phyloP scores from a whole-genome alignment of 371 early-diverging fungal species.

The Syncephalastrum sp. region DNA sequence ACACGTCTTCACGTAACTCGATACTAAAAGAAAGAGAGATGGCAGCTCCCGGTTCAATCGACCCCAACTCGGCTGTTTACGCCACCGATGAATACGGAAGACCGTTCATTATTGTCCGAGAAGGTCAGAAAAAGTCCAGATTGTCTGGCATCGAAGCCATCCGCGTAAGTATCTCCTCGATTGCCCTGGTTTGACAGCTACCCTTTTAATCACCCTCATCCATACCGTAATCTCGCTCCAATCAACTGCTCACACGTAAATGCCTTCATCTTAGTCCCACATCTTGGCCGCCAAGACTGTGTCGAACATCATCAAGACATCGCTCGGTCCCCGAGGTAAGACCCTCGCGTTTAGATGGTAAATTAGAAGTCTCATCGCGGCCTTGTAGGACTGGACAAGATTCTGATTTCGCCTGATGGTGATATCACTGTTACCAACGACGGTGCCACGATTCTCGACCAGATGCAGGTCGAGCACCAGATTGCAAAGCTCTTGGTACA shows the following conservation, averaged over 20 bases:
- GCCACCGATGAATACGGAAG: constrained; percentile 93
- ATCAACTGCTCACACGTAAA: not conserved
- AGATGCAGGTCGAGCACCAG: constrained; percentile 99
- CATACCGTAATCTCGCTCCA: too few species aligned
- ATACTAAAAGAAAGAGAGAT: not conserved
- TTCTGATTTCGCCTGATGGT: constrained; percentile 98
- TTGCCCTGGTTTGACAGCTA: not conserved
- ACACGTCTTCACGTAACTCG: too few species aligned
- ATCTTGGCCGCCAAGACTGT: constrained; percentile 97
- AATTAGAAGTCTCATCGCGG: not conserved
- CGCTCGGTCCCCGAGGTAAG: constrained; percentile 98
- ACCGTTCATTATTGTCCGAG: constrained; percentile 94
- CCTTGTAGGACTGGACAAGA: constrained; percentile 96
- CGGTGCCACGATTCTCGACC: constrained; percentile 99
- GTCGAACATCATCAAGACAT: constrained; percentile 95
- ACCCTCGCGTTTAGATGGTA: constrained; percentile 1
- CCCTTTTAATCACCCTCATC: too few species aligned
- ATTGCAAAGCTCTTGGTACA: constrained; percentile 98
- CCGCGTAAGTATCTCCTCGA: constrained; percentile 64
- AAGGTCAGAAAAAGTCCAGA: constrained; percentile 87
- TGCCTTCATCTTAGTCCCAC: constrained; percentile 75
- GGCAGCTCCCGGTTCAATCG: constrained; percentile 21
- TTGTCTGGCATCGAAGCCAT: constrained; percentile 90
- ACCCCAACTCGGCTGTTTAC: constrained; percentile 54
- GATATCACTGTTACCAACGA: constrained; percentile 99